Base-by-base conservation (phyloP, 2,329 filamentous ascomycete species). In the Colletotrichum costaricense region DNA sequence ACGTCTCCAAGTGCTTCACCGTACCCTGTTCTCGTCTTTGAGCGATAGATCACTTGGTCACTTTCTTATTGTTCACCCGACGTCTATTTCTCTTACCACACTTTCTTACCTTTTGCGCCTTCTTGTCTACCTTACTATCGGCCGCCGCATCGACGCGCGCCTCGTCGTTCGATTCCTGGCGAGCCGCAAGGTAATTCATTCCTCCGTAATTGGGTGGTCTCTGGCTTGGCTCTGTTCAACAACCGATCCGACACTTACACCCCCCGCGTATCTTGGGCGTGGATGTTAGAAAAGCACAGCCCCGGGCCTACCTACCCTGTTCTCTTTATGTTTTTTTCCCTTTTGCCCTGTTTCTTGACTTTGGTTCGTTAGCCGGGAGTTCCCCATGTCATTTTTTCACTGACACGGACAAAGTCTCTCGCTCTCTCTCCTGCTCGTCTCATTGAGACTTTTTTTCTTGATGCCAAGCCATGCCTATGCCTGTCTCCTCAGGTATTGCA, bases 311-410 rank as follows among this genome's bases (percentile, higher is more conserved):
- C 54, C n/a, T 30, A 38, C 60, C 49, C 59, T 58, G 22, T 35
- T 57, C 35, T 35, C 33, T 30, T 46, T 46, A 35, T 24, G 33
- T 35, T 46, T n/a, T 42, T n/a, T 12, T 8, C 38, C 38, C 16
- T 19, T 49, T 30, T 68, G 46, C 38, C n/a, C 55, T 42, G 22
- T 64, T 58, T 35, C 55, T 59, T 58, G 12, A 24, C 42, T 26
- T 24, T 11, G 14, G 62, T 35, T 55, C 26, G 56, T n/a, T 60
- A 22, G 33, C 42, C 42, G 19, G 38, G 28, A 63, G 58, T 69
- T 63, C 24, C 52, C 64, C 54, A 52, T 72, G 65, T 58, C 69
- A 69, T 69, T 54, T 63, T 52, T 52, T 63, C 58, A 54, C 58
- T 30, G 28, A 56, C 65, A 63, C 64, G 19, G 16, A 22, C 57